Base-by-base conservation (phyloP, 2,329 filamentous ascomycete genomes). In the Fusarium udum region DNA sequence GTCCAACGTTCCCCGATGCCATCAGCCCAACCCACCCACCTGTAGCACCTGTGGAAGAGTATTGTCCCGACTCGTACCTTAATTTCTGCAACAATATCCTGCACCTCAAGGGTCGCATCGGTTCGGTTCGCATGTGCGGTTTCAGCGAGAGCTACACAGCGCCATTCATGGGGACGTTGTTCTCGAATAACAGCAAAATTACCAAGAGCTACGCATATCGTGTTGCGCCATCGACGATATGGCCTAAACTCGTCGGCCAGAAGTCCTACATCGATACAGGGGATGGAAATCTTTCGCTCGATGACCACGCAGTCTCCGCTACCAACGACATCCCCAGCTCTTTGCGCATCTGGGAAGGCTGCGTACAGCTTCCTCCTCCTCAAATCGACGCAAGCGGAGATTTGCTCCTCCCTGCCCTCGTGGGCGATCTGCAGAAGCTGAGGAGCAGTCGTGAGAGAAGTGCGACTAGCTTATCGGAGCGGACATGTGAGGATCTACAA, bases 111-210 rank as follows among this genome's bases (percentile, higher is more conserved):
- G 80, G 77, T 10, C 74, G 78, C 4, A 61, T 84, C 49, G 66
- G 74, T 39, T 80, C 81, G 1, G 65, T 81, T 12, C 79, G 83
- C 24, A 78, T 84, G 61, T 81, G 79, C 28, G 83, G 83, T 5
- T 83, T 84, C 67, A 77, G 72, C 64, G 77, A 81, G 18, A 18
- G 52, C 0, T 83, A 82, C 66, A 79, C 80, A 1, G 62, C 75
- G 32, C 64, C 60, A 14, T 73, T 83, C 32, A 59, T 82, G 16
- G 55, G 71, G 20, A 72, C 74, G 1, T 36, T 83, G 12, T 82
- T 82, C 43, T 71, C 76, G 1, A 62, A 65, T 4, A 36, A 49
- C 2, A 60, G 62, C 4, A 39, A 48, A 1, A 55, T 55, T 15
- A 55, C 48, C 11, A 40, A 56, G 1, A n/a, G 22, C 0, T 74